Percentiles rank a stretch among this genome's conserved stretches.
phyloP scores from a whole-genome alignment of 352 stramenopile species.

The Peronospora belbahrii region DNA sequence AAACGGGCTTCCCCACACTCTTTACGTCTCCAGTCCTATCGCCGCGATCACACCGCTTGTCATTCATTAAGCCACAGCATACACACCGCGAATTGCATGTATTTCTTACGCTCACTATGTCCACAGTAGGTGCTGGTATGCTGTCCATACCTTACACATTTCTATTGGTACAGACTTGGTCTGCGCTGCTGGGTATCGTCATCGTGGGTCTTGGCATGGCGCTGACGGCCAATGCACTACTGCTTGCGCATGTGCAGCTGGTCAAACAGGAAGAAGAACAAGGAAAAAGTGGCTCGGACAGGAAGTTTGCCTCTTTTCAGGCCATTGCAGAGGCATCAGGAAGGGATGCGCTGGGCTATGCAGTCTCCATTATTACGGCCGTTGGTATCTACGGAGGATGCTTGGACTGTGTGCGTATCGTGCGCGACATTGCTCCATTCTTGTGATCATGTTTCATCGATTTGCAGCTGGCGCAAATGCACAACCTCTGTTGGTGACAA shows the following conservation, averaged over 20 bases:
- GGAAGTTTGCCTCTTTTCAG: slow-evolving; percentile 55
- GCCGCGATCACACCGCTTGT: slow-evolving; percentile 43
- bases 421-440: slow-evolving; percentile 60
- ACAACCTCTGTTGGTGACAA: slow-evolving; percentile 9
- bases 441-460: slow-evolving; percentile 28
- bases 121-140: slow-evolving; percentile 63
- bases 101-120: slow-evolving; percentile 76
- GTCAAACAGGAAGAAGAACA: slow-evolving; percentile 34
- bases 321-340: slow-evolving; percentile 48
- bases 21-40: slow-evolving; percentile 49
- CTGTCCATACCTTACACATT: slow-evolving; percentile 70
- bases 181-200: slow-evolving; percentile 35
- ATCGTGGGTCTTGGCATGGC: slow-evolving; percentile 48
- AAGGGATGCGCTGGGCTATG: slow-evolving; percentile 42
- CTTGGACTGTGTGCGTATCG: slow-evolving; percentile 63
- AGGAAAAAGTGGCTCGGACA: slow-evolving; percentile 40
- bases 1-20: slow-evolving; percentile 63
- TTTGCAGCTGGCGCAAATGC: slow-evolving; percentile 11
- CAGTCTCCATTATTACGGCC: slow-evolving; percentile 58
- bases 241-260: slow-evolving; percentile 52
- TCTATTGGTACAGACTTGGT: slow-evolving; percentile 35
- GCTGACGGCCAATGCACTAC: slow-evolving; percentile 45
- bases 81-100: slow-evolving; percentile 45
- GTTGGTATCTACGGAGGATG: slow-evolving; percentile 65
- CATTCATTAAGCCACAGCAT: slow-evolving; percentile 33